phyloP scores from a whole-genome alignment of 345 rosid species.

The Aethionema arabicum region DNA sequence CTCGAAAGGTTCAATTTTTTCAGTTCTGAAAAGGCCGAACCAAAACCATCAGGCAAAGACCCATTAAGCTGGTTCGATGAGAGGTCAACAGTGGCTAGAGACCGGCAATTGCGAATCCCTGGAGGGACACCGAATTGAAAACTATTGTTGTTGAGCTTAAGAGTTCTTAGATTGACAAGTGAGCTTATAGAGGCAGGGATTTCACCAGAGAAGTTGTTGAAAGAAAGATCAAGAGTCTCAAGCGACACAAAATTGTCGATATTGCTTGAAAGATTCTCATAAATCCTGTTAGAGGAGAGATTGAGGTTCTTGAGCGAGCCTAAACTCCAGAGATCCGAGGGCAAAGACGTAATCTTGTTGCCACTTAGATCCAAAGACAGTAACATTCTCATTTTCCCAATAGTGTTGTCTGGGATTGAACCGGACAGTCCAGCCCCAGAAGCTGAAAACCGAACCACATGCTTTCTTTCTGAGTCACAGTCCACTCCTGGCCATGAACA shows the following conservation, averaged over 20 bases:
- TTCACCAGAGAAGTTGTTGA: constrained; percentile 69
- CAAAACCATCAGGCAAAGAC: constrained; percentile 66
- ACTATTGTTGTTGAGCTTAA: constrained; percentile 55
- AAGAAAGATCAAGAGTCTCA: constrained; percentile 65
- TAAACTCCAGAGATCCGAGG: constrained; percentile 89
- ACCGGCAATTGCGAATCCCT: constrained; percentile 55
- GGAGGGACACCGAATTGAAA: constrained; percentile 61
- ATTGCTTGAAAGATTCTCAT: constrained; percentile 63
- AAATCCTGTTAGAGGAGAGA: constrained; percentile 69
- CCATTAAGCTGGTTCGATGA: constrained; percentile 69
- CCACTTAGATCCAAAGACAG: constrained; percentile 70
- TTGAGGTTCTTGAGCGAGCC: constrained; percentile 59
- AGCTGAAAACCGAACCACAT: constrained; percentile 46
- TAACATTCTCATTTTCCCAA: constrained; percentile 78
- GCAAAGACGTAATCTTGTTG: constrained; percentile 72
- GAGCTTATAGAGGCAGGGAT: constrained; percentile 72
- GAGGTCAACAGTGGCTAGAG: constrained; percentile 59
- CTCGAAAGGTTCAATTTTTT: constrained; percentile 65
- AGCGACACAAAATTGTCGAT: constrained; percentile 73
- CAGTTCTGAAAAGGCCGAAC: constrained; percentile 62
- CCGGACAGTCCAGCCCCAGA: constrained; percentile 67
- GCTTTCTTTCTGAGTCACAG: constrained; percentile 52
- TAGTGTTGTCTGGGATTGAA: constrained; percentile 72
- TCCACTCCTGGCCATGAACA: constrained; percentile 71
- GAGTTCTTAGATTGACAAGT: constrained; percentile 47